Evolutionary conservation across 2,329 filamentous ascomycete species (phyloP), one percentile per base, ranked within the genome.

Genomic region (Mollisiaceae sp.): DNA sequence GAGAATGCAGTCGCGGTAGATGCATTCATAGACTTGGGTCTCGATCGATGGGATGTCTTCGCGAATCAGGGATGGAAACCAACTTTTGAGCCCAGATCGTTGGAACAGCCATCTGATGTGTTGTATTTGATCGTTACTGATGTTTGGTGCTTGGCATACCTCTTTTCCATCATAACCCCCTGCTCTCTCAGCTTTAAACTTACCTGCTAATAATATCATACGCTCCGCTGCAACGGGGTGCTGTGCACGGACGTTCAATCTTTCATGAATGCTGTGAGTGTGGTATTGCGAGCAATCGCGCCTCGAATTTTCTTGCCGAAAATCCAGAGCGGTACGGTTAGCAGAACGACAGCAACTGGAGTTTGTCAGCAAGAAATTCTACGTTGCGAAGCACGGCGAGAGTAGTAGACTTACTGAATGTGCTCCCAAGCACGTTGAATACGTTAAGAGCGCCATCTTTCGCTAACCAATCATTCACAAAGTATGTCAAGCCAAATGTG

Each of bases 401-500:
- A 32, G 2, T 18, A 55, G 15, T 32, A 32, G 18, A 59, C 63
- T 59, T 55, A 62, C 63, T 65, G 35, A 71, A 70, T 8, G 56
- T 64, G 4, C 75, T 78, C 3, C 74, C 78, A 65, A 80, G 78
- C 1, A 76, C 71, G 62, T 78, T 78, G 52, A 80, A 80, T 4
- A 80, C 78, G 24, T 67, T 62, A 8, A 74, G 73, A 1, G 78
- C 77, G 0, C 79, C 79, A 14, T 69, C 71, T 6, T 59, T 70
- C 11, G 72, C 74, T 4, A 79, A 75, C 79, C 79, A 81, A 59
- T 80, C 74, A 65, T 81, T 81, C 20, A 80, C 76, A 61, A 81
- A 80, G 58, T 79, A 79, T 11, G 75, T 77, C 62, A 80, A 78
- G 1, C 77, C 78, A 57, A 79, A 81, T 61, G 80, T 78, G n/a